Percentiles rank a stretch among this genome's conserved stretches.
Evolutionary conservation across 208 protist genomes (phyloP).

Genomic region (Leishmania aethiopica): DNA sequence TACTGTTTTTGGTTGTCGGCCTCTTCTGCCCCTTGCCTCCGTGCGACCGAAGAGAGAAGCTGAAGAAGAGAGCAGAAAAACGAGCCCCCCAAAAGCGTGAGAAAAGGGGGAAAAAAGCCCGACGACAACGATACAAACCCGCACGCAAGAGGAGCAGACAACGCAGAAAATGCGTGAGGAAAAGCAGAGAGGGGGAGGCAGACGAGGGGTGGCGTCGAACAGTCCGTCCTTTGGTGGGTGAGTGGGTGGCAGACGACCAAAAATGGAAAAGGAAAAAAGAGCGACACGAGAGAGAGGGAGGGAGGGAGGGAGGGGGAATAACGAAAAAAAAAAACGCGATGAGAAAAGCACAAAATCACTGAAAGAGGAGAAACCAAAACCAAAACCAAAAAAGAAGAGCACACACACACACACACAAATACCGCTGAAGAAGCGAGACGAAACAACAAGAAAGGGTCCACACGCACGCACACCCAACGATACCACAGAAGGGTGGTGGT

Average conservation of each 20-base stretch:
- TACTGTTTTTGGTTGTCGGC: no score
- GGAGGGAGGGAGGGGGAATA: background rate
- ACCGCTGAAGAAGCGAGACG: no score
- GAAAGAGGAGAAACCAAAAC: no score
- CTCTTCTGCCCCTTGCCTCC: no score
- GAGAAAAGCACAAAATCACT: no score
- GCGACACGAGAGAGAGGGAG: background rate
- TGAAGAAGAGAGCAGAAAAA: background rate
- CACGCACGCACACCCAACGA: no score
- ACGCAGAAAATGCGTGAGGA: background rate
- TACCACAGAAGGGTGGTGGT: no score
- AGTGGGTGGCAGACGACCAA: background rate
- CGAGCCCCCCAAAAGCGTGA: background rate
- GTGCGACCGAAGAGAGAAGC: background rate
- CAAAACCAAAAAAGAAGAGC: no score
- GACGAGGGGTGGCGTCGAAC: background rate
- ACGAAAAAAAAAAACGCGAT: slow-evolving; percentile 1
- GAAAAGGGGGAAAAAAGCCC: background rate
- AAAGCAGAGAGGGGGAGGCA: slow-evolving; percentile 7
- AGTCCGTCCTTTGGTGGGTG: background rate
- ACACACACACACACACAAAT: no score
- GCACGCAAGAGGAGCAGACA: background rate
- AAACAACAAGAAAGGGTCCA: no score
- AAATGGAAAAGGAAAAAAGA: no score
- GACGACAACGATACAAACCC: background rate